phyloP scores from a whole-genome alignment of 2,329 filamentous ascomycete species.

The Chaetomium sp. region DNA sequence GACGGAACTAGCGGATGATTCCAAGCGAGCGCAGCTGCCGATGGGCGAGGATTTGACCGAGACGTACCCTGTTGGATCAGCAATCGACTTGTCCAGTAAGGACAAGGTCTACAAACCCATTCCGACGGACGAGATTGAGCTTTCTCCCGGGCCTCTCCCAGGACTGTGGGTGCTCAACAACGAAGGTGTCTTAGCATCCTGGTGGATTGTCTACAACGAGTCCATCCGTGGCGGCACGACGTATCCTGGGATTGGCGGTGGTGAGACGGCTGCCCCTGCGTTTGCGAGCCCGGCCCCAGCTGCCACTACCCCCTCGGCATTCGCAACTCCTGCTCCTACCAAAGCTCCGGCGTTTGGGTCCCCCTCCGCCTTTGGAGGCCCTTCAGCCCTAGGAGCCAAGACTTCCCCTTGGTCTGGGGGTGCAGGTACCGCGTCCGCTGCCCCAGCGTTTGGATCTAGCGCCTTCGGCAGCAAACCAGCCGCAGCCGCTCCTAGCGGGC shows the following conservation, averaged over 20 bases:
- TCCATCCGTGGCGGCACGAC: slow-evolving; percentile 68
- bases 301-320: slow-evolving; percentile 22
- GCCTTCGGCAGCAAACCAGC: slow-evolving; percentile 21
- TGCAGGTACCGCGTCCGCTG: slow-evolving; percentile 26
- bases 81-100: slow-evolving; percentile 75
- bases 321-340: slow-evolving; percentile 15
- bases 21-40: slow-evolving; percentile 67
- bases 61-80: slow-evolving; percentile 71
- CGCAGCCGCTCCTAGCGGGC: slow-evolving; percentile 20
- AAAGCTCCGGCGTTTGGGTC: slow-evolving; percentile 23
- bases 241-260: slow-evolving; percentile 62
- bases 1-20: slow-evolving; percentile 66
- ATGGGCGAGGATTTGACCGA: slow-evolving; percentile 62
- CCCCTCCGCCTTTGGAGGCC: slow-evolving; percentile 37
- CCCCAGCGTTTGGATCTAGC: slow-evolving; percentile 22
- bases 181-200: slow-evolving; percentile 75
- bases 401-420: slow-evolving; percentile 45
- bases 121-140: slow-evolving; percentile 66
- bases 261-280: slow-evolving; percentile 32
- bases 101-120: slow-evolving; percentile 75
- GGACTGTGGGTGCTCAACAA: slow-evolving; percentile 81
- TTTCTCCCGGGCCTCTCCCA: slow-evolving; percentile 75
- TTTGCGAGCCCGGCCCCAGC: slow-evolving; percentile 28
- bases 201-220: slow-evolving; percentile 90
- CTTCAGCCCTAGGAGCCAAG: slow-evolving; percentile 44